These are phyloP conservation scores for Lentinula detonsa DNA, from an alignment of 768 basidiomycete genomes.

Conservation along the genomic window DNA sequence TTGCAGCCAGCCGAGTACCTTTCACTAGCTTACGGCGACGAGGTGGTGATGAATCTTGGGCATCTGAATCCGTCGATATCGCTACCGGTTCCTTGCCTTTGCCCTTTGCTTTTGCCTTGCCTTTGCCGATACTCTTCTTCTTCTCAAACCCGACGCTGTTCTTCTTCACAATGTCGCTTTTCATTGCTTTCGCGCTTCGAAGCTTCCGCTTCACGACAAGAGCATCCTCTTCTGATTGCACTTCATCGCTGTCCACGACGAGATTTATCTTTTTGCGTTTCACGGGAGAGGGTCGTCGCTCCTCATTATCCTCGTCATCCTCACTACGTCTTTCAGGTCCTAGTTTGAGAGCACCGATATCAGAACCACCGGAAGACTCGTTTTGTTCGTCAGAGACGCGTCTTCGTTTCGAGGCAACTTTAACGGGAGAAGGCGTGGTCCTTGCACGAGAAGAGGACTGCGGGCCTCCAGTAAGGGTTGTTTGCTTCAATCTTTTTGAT, in stretches of 20 bases:
- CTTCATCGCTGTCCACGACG: constrained; percentile 13
- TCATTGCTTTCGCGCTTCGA: constrained; percentile 10
- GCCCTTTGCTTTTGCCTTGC: neutral
- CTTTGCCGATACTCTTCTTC: neutral
- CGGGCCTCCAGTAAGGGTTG: constrained; percentile 32
- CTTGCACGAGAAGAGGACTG: constrained; percentile 19
- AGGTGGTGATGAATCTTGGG: constrained; percentile 28
- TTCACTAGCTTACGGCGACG: constrained; percentile 34
- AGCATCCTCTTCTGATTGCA: constrained; percentile 14
- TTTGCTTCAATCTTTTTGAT: constrained; percentile 32
- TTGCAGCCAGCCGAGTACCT: constrained; percentile 35
- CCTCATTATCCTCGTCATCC: constrained; percentile 7
- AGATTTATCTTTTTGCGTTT: constrained; percentile 18
- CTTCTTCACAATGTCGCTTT: constrained; percentile 10
- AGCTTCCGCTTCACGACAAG: neutral
- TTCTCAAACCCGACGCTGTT: neutral
- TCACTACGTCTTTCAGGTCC: constrained; percentile 22
- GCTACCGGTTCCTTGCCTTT: neutral
- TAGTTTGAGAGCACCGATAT: constrained; percentile 47
- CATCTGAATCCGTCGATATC: constrained; percentile 13
- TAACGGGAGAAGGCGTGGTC: neutral
- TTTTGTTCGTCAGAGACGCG: constrained; percentile 14
- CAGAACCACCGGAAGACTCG: constrained; percentile 28
- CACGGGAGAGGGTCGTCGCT: neutral
- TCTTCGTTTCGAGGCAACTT: constrained; percentile 4